These are phyloP conservation scores for Eutrema salsugineum DNA, from an alignment of 441 rosid genomes.

Conservation along the genomic window DNA sequence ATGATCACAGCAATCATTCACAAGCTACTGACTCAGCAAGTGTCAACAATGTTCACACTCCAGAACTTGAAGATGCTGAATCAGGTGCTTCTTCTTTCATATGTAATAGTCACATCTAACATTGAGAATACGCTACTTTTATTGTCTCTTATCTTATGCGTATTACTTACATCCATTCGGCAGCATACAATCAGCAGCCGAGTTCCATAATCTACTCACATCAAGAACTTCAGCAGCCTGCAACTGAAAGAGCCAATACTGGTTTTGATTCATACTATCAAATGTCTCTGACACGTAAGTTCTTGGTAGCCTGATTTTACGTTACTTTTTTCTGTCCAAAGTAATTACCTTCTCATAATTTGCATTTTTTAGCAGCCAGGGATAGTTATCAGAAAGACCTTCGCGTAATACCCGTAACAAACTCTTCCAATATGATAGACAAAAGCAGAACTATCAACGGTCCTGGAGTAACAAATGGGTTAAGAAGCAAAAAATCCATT, in stretches of 20 bases:
- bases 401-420: conserved; percentile 34
- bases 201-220: conserved; percentile 45
- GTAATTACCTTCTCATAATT: background rate
- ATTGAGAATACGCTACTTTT: conserved; percentile 8
- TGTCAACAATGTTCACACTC: conserved; percentile 58
- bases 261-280: conserved; percentile 44
- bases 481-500: conserved; percentile 43
- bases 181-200: conserved; percentile 67
- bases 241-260: conserved; percentile 38
- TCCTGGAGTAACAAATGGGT: conserved; percentile 42
- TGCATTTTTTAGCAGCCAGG: conserved; percentile 24
- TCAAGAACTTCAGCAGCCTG: conserved; percentile 46
- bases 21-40: conserved; percentile 64
- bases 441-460: conserved; percentile 35
- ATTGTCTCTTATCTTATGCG: conserved; percentile 17
- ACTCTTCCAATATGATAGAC: conserved; percentile 39
- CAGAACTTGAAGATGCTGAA: conserved; percentile 83
- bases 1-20: conserved; percentile 44
- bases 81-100: conserved; percentile 56
- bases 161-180: conserved; percentile 15
- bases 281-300: conserved; percentile 47
- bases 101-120: background rate
- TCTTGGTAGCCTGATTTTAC: conserved; percentile 13
- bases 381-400: conserved; percentile 51
- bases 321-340: background rate